Percentiles rank a stretch among this genome's conserved stretches.
Evolutionary conservation across 73 alveolate species (phyloP).

Genomic region (Symbiodinium natans): DNA sequence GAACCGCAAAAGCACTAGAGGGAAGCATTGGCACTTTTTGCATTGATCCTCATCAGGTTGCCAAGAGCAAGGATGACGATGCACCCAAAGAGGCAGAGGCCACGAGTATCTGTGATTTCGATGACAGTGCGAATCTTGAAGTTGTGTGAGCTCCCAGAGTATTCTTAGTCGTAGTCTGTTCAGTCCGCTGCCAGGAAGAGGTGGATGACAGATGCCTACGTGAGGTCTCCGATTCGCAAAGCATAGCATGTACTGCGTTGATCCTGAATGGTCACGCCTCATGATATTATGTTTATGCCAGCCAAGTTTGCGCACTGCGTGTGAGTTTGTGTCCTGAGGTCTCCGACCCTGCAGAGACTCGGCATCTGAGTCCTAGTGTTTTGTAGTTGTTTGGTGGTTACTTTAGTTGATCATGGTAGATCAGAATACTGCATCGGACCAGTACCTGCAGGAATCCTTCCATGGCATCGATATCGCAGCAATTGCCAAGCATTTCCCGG

Average conservation of each 20-base stretch:
- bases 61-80: slow-evolving; percentile 53
- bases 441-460: slow-evolving; percentile 56
- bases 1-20: background rate
- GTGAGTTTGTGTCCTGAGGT: too few relatives aligned
- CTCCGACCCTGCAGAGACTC: background rate
- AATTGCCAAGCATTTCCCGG: slow-evolving; percentile 54
- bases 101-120: background rate
- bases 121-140: background rate
- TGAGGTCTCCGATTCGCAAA: slow-evolving; percentile 51
- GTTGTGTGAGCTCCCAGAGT: background rate
- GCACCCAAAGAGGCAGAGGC: background rate
- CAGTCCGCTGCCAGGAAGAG: background rate
- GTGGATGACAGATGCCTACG: slow-evolving; percentile 39
- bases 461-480: slow-evolving; percentile 46
- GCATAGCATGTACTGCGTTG: too few relatives aligned
- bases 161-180: background rate
- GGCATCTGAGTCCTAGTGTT: background rate
- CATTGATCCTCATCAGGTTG: background rate
- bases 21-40: background rate
- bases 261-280: too few relatives aligned
- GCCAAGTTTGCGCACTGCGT: too few relatives aligned
- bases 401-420: too few relatives aligned
- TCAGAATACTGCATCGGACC: too few relatives aligned
- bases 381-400: too few relatives aligned
- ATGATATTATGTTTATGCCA: too few relatives aligned